Conservation (phyloP, 2,329 filamentous ascomycete genomes). For the Alternaria triticina region DNA sequence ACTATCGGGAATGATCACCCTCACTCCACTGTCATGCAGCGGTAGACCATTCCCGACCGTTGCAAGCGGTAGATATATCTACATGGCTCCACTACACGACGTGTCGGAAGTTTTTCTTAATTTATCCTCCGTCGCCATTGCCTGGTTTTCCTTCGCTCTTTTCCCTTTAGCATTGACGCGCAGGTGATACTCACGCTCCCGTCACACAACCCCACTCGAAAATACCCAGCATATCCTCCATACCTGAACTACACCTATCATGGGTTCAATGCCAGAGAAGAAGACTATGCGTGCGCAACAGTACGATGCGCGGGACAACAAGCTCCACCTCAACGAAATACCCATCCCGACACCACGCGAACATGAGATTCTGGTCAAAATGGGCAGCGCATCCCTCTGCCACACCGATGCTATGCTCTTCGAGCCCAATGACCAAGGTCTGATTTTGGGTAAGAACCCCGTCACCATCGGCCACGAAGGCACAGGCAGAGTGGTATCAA, state of each 20-base stretch:
- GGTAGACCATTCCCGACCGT: constrained; percentile 16
- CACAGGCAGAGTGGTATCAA: constrained; percentile 33
- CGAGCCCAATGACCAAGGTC: constrained; percentile 43
- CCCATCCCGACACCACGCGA: constrained; percentile 52
- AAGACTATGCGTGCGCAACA: constrained; percentile 40
- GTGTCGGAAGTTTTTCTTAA: not conserved
- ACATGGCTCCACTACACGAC: constrained; percentile 1
- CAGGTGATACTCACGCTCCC: not conserved
- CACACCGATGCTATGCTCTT: constrained; percentile 50
- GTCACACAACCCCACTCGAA: not conserved
- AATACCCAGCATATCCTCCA: not conserved
- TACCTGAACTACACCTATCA: not conserved
- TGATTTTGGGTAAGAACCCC: constrained; percentile 39
- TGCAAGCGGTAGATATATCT: constrained; percentile 2
- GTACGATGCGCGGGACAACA: constrained; percentile 44
- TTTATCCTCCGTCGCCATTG: not conserved
- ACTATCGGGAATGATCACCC: constrained; percentile 19
- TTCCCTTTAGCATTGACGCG: not conserved
- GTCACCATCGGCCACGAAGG: constrained; percentile 46
- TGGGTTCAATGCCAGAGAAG: constrained; percentile 21
- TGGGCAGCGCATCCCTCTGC: constrained; percentile 49
- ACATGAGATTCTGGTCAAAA: constrained; percentile 51
- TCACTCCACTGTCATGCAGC: constrained; percentile 5
- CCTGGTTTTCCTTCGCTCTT: not conserved
- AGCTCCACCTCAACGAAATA: constrained; percentile 52